These are phyloP conservation scores for Ophiocordyceps unilateralis DNA, from an alignment of 2,329 filamentous ascomycete species.

Conservation along the genomic window DNA sequence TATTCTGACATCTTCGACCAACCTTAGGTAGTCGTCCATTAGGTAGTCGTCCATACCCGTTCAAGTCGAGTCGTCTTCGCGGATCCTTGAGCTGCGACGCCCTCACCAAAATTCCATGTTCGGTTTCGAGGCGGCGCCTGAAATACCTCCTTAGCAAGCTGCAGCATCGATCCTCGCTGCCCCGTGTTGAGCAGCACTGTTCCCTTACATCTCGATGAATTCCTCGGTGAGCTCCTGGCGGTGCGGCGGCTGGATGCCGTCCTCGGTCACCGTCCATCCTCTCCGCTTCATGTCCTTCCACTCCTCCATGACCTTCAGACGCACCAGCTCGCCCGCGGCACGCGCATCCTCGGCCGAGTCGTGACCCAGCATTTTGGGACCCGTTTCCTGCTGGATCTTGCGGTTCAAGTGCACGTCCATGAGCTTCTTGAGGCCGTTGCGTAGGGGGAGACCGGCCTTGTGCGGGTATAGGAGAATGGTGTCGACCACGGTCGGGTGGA, in stretches of 20 bases:
- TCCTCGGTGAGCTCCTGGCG: slow-evolving; percentile 17
- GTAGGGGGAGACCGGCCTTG: slow-evolving; percentile 54
- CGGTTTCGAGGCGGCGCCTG: no score
- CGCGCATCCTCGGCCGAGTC: slow-evolving; percentile 86
- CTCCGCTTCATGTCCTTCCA: slow-evolving; percentile 50
- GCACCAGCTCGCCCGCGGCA: slow-evolving; percentile 73
- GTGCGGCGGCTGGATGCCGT: slow-evolving; percentile 23
- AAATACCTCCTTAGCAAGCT: no score
- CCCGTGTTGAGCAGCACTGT: no score
- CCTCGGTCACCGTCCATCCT: slow-evolving; percentile 49
- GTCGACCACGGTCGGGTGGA: slow-evolving; percentile 74
- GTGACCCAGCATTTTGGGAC: slow-evolving; percentile 43
- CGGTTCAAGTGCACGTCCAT: slow-evolving; percentile 52
- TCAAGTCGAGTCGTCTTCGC: no score
- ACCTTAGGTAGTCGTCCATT: no score
- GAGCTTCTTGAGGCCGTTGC: slow-evolving; percentile 61
- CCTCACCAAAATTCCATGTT: no score
- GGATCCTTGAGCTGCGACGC: no score
- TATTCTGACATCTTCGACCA: no score
- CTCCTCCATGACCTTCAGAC: slow-evolving; percentile 48
- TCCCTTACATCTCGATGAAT: slow-evolving; percentile 16
- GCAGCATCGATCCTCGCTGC: background rate
- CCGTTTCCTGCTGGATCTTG: slow-evolving; percentile 58
- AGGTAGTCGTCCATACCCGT: no score
- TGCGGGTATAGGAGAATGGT: slow-evolving; percentile 76